These are phyloP conservation scores for Diaporthe vexans DNA, from an alignment of 2,329 filamentous ascomycete genomes.

Conservation along the genomic window DNA sequence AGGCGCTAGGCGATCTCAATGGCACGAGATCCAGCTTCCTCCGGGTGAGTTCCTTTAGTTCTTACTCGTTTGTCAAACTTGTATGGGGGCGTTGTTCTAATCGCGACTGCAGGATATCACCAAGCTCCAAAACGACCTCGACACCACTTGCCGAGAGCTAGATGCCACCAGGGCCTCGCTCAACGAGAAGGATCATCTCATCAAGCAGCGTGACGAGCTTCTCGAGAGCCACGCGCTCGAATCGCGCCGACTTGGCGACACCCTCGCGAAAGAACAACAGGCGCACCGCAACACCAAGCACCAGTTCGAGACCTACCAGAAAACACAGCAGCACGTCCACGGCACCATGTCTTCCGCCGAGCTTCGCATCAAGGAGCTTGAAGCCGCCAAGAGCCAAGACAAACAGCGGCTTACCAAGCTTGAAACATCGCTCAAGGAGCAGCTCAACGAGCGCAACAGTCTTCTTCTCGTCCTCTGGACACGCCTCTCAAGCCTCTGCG, in stretches of 20 bases:
- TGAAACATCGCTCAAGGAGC: slow-evolving; percentile 86
- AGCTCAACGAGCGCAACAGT: slow-evolving; percentile 90
- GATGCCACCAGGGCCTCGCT: slow-evolving; percentile 82
- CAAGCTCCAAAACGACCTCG: slow-evolving; percentile 89
- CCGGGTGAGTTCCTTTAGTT: slow-evolving; percentile 66
- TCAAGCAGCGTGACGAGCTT: slow-evolving; percentile 89
- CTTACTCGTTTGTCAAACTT: not conserved
- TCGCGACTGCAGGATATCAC: slow-evolving; percentile 65
- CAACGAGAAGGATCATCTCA: slow-evolving; percentile 90
- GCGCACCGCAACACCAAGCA: slow-evolving; percentile 88
- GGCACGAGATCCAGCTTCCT: slow-evolving; percentile 89
- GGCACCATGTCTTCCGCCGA: slow-evolving; percentile 89
- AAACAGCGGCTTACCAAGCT: slow-evolving; percentile 81
- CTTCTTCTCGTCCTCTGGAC: slow-evolving; percentile 93
- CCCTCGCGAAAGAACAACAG: slow-evolving; percentile 91
- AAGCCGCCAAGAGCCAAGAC: slow-evolving; percentile 82
- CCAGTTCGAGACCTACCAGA: slow-evolving; percentile 89
- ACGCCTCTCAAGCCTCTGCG: slow-evolving; percentile 85
- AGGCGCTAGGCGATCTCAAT: slow-evolving; percentile 88
- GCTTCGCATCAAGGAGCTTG: slow-evolving; percentile 86
- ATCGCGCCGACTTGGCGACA: slow-evolving; percentile 84
- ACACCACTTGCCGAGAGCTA: slow-evolving; percentile 85
- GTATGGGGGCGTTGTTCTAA: not conserved
- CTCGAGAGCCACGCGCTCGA: slow-evolving; percentile 92
- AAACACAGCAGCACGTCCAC: slow-evolving; percentile 88